phyloP scores from a whole-genome alignment of 169 alveolate species.

The Cytauxzoon felis region DNA sequence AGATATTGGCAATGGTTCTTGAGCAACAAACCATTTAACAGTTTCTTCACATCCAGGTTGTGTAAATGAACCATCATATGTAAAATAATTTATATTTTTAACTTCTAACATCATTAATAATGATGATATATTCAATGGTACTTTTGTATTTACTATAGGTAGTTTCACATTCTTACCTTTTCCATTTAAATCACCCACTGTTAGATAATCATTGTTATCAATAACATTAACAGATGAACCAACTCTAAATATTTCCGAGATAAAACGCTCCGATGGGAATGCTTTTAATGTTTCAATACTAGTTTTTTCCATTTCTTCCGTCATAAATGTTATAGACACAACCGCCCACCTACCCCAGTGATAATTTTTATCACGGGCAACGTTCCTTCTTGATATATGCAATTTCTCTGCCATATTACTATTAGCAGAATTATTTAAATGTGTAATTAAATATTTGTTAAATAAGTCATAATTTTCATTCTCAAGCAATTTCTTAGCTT shows the following conservation, averaged over 20 bases:
- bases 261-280: conserved; percentile 78
- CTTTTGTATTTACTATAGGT: conserved; percentile 61
- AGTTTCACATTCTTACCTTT: conserved; percentile 24
- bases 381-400: conserved; percentile 40
- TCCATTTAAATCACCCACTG: conserved; percentile 36
- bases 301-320: conserved; percentile 77
- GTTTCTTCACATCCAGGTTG: conserved; percentile 78
- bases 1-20: conserved; percentile 78
- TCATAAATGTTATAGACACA: conserved; percentile 77
- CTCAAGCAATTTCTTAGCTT: conserved; percentile 17
- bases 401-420: conserved; percentile 21
- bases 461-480: conserved; percentile 48
- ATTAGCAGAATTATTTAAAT: conserved; percentile 46
- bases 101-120: conserved; percentile 80
- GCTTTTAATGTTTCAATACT: conserved; percentile 66
- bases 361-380: conserved; percentile 38
- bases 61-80: conserved; percentile 80
- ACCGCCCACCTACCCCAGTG: conserved; percentile 77
- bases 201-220: conserved; percentile 17
- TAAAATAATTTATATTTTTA: conserved; percentile 69
- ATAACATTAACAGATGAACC: conserved; percentile 44
- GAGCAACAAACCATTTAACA: conserved; percentile 81
- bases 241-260: conserved; percentile 69
- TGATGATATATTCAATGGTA: conserved; percentile 73
- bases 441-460: conserved; percentile 44